Conservation (phyloP, 2,329 filamentous ascomycete genomes). For the Hirsutella rhossiliensis region DNA sequence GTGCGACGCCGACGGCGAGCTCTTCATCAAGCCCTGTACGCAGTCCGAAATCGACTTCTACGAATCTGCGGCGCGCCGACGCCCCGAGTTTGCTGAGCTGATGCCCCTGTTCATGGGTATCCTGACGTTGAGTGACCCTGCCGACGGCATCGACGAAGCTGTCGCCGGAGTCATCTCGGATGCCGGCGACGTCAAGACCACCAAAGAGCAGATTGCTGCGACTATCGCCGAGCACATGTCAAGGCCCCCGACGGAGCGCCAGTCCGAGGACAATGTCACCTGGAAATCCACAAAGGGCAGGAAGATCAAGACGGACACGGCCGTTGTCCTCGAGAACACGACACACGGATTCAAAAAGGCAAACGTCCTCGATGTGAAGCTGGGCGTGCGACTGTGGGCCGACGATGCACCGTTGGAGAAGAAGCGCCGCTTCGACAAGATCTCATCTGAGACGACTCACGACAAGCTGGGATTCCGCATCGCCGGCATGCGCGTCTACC, state of each 20-base stretch:
- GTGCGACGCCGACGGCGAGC: slow-evolving; percentile 66
- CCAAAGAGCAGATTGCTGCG: slow-evolving; percentile 20
- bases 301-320: slow-evolving; percentile 63
- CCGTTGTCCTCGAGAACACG: slow-evolving; percentile 77
- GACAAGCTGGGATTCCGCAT: slow-evolving; percentile 49
- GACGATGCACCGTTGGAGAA: slow-evolving; percentile 53
- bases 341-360: slow-evolving; percentile 69
- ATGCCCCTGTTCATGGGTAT: slow-evolving; percentile 82
- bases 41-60: slow-evolving; percentile 82
- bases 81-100: slow-evolving; percentile 63
- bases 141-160: slow-evolving; percentile 34
- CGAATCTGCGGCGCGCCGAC: slow-evolving; percentile 51
- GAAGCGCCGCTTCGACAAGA: slow-evolving; percentile 46
- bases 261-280: slow-evolving; percentile 10
- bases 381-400: slow-evolving; percentile 78
- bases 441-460: slow-evolving; percentile 47
- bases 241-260: slow-evolving; percentile 6
- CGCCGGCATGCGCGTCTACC: slow-evolving; percentile 53
- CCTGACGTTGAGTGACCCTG: slow-evolving; percentile 52
- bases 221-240: slow-evolving; percentile 20
- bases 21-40: slow-evolving; percentile 93
- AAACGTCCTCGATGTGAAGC: slow-evolving; percentile 88
- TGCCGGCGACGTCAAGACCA: slow-evolving; percentile 17
- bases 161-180: slow-evolving; percentile 31
- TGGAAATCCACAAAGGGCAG: slow-evolving; percentile 39